Conservation (phyloP, 2,329 filamentous ascomycete genomes). For the Diplodia scrobiculata region DNA sequence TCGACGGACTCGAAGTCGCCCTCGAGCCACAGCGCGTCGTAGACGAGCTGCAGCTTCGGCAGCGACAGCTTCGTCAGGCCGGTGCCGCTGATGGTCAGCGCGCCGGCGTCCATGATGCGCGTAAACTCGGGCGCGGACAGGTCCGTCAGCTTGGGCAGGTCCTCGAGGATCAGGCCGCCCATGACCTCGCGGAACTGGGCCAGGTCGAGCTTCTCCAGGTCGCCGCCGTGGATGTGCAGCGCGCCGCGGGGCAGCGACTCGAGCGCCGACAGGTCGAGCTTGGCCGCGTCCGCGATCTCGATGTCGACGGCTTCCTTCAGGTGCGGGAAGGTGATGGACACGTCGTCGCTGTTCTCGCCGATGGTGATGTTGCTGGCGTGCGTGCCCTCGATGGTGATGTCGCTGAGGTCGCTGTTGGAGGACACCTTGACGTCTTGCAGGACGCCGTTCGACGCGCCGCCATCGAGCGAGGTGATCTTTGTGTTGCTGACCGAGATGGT, state of each 20-base stretch:
- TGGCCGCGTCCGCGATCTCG: constrained; percentile 4
- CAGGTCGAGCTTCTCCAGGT: not conserved
- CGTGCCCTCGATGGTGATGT: constrained; percentile 11
- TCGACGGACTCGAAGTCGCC: constrained; percentile 15
- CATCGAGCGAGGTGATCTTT: not conserved
- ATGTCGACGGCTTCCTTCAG: constrained; percentile 21
- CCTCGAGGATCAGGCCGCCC: constrained; percentile 9
- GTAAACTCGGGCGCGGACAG: constrained; percentile 8
- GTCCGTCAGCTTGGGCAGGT: constrained; percentile 15
- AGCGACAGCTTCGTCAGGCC: constrained; percentile 12
- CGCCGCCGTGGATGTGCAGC: constrained; percentile 6
- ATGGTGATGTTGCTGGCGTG: constrained; percentile 17
- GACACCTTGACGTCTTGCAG: constrained; percentile 4
- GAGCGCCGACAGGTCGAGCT: not conserved
- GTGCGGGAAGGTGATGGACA: constrained; percentile 2
- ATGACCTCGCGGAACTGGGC: not conserved
- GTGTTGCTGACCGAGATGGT: not conserved
- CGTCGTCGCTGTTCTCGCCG: constrained; percentile 9
- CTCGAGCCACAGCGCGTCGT: constrained; percentile 2
- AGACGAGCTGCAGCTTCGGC: constrained; percentile 10
- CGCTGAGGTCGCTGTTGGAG: constrained; percentile 2
- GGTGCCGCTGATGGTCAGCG: constrained; percentile 6
- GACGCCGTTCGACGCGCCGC: not conserved
- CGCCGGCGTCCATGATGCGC: constrained; percentile 14
- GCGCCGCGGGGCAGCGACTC: constrained; percentile 11